Base-by-base conservation (phyloP, 768 basidiomycete species). In the Rhodotorula graminis region DNA sequence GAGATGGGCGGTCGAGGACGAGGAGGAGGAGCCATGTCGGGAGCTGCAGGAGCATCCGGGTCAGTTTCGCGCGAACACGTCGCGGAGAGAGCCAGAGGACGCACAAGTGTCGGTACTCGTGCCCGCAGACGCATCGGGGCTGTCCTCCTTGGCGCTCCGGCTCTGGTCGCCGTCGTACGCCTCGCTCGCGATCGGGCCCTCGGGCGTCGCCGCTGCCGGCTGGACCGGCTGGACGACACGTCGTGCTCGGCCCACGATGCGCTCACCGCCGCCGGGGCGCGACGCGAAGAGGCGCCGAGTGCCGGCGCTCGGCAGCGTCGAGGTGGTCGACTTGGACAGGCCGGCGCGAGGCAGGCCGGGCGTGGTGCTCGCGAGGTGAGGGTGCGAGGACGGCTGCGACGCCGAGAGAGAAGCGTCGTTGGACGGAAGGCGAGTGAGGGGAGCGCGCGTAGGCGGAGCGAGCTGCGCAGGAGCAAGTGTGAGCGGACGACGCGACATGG, bases 281-380 rank as follows among this genome's bases (percentile, higher is more conserved):
- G 47, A 12, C n/a, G n/a, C 31, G 42, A 67, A 67, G 16, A 61
- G 40, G 12, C 66, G 58, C 3, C 65, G 65, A 2, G 44, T 49
- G 14, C 56, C 44, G 14, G 57, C 65, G 29, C 29, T 40, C 11
- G 50, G 46, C 3, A 46, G 58, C 2, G 53, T 40, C 21, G 64
- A 40, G 21, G 33, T 44, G 29, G 65, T 46, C n/a, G 60, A 56
- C 29, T 55, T 65, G 53, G 67, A 65, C 15, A 74, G 65, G 6
- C 69, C 69, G n/a, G 46, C 4, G 12, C 73, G 73, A 7, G 65
- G 57, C 7, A 70, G 44, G 10, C 65, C 73, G 12, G 73, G 69
- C 7, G 73, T 74, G 3, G 57, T 62, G 11, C 61, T 69, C 23
- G 47, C 29, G 23, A 60, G 46, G 16, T 31, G n/a, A 9, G n/a